Percentiles rank a stretch among this genome's conserved stretches.
phyloP scores from a whole-genome alignment of 2,329 filamentous ascomycete species.

The Aspergillus sergii region DNA sequence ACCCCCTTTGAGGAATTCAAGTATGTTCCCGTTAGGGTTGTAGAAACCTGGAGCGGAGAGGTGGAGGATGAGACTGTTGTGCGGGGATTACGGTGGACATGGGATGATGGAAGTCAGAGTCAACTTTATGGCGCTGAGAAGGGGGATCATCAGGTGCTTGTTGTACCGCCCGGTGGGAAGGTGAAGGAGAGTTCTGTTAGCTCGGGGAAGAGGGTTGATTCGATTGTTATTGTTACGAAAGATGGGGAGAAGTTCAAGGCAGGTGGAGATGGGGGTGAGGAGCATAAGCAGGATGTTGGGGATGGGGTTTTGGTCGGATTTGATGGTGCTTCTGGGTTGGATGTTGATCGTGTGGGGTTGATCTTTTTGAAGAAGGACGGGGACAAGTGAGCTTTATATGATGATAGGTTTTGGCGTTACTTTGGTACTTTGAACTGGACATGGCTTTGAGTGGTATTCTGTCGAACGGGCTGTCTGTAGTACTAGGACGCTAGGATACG shows the following conservation, averaged over 20 bases:
- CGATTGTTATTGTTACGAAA: background rate
- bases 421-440: too few species aligned
- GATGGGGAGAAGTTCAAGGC: background rate
- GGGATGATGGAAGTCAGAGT: background rate
- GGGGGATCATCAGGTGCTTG: background rate
- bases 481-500: background rate
- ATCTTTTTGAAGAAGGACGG: background rate
- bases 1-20: background rate
- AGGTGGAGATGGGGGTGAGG: background rate
- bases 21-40: background rate
- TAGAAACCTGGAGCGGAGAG: background rate
- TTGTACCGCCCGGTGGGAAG: background rate
- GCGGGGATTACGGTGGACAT: background rate
- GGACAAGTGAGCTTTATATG: background rate
- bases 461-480: too few species aligned
- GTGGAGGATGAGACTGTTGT: background rate
- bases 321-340: background rate
- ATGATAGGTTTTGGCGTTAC: background rate
- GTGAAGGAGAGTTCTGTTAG: background rate
- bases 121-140: background rate
- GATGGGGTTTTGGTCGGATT: background rate
- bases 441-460: too few species aligned
- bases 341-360: background rate
- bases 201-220: background rate
- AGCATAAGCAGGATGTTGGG: constrained; percentile 2